These are phyloP conservation scores for Aspergillus niger DNA, from an alignment of 2,329 filamentous ascomycete species.

Conservation along the genomic window DNA sequence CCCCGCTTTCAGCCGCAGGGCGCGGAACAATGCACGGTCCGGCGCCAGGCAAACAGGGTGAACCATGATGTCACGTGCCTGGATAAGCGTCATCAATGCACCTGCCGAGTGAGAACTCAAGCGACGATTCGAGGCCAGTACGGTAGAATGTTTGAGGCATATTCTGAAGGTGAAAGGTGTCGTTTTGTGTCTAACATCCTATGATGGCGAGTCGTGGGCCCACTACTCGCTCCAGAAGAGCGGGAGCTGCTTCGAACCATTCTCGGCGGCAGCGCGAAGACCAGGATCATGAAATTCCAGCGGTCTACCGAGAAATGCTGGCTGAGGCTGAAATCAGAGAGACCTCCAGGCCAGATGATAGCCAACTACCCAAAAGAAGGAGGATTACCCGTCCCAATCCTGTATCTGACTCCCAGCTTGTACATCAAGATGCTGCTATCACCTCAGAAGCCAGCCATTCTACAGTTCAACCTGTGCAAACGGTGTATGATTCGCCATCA, in stretches of 20 bases:
- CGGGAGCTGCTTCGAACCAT: conserved; percentile 14
- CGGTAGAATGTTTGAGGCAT: not conserved
- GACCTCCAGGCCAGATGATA: conserved; percentile 24
- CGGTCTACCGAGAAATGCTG: conserved; percentile 47
- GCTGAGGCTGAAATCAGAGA: conserved; percentile 42
- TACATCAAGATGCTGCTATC: conserved; percentile 16
- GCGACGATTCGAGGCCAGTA: not conserved
- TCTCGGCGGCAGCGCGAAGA: conserved; percentile 13
- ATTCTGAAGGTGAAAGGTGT: not conserved
- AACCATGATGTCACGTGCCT: not conserved
- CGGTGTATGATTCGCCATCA: conserved; percentile 43
- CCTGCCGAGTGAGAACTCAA: not conserved
- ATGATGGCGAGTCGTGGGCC: conserved; percentile 14
- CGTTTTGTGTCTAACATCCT: no score
- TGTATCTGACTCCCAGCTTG: conserved; percentile 3
- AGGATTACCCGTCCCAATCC: conserved; percentile 34
- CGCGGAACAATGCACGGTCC: not conserved
- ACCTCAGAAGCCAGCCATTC: conserved; percentile 14
- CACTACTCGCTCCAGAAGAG: conserved; percentile 20
- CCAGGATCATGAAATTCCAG: conserved; percentile 33
- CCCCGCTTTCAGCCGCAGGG: not conserved
- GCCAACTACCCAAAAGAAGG: conserved; percentile 42
- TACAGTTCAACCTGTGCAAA: conserved; percentile 29
- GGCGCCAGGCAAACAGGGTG: not conserved
- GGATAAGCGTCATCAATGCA: not conserved